phyloP scores from a whole-genome alignment of 169 alveolate species.

The Eimeria acervulina region DNA sequence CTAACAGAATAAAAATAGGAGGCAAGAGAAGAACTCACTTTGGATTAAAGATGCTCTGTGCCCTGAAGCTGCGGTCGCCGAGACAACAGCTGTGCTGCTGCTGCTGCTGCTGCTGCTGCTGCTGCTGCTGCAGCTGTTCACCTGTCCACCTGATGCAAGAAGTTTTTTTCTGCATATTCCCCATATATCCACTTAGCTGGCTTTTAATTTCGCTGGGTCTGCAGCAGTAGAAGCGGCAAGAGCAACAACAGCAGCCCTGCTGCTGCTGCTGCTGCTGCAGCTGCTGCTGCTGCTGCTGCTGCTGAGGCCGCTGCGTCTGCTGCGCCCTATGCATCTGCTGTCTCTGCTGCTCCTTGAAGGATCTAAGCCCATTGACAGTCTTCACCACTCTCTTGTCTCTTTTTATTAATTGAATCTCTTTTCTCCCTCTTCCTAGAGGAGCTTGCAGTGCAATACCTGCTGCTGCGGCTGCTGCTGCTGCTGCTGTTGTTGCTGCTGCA shows the following conservation, averaged over 20 bases:
- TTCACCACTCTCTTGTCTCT: background rate
- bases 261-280: background rate
- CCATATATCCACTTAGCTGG: background rate
- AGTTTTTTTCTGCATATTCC: background rate
- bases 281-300: constrained; percentile 35
- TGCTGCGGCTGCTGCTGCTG: constrained; percentile 44
- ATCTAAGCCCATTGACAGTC: background rate
- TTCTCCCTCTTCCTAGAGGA: background rate
- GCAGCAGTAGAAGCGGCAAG: constrained; percentile 6
- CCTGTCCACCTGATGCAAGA: background rate
- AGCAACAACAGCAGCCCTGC: constrained; percentile 8
- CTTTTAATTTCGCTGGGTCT: background rate
- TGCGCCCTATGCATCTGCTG: constrained; percentile 46
- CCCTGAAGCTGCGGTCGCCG: background rate
- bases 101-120: constrained; percentile 30
- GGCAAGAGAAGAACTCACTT: background rate
- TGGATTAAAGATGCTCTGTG: background rate
- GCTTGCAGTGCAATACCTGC: background rate
- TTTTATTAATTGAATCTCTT: background rate
- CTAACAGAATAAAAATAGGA: background rate
- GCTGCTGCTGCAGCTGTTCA: background rate
- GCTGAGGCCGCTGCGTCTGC: constrained; percentile 66
- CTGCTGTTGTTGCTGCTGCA: constrained; percentile 60
- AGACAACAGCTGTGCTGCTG: background rate
- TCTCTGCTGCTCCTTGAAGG: background rate